Evolutionary conservation across 2,329 filamentous ascomycete species (phyloP).

Genomic region (Aspergillus sp.): DNA sequence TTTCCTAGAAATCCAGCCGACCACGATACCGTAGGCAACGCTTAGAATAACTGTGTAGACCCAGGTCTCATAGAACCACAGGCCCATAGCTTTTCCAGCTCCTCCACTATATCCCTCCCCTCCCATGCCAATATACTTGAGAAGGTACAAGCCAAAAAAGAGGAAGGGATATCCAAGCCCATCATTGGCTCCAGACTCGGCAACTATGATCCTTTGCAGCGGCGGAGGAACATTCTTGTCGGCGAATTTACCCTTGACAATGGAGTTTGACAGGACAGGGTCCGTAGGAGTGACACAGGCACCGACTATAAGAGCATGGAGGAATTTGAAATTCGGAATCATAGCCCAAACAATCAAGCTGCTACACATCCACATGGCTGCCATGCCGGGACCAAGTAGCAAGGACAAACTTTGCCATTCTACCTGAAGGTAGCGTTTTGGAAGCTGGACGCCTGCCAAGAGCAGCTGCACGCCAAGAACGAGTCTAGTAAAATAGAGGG

Average conservation of each 20-base stretch:
- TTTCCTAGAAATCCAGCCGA: conserved; percentile 76
- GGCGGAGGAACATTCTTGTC: conserved; percentile 80
- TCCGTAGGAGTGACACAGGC: conserved; percentile 91
- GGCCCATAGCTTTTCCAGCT: conserved; percentile 59
- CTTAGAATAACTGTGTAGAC: conserved; percentile 76
- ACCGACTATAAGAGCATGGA: conserved; percentile 72
- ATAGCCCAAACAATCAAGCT: conserved; percentile 71
- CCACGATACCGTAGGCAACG: conserved; percentile 65
- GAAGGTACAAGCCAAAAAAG: conserved; percentile 75
- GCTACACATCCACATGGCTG: conserved; percentile 77
- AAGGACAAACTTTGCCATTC: conserved; percentile 72
- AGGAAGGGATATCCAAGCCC: conserved; percentile 84
- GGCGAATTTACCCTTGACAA: conserved; percentile 89
- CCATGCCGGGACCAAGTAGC: conserved; percentile 78
- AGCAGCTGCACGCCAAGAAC: conserved; percentile 88
- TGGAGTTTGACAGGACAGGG: conserved; percentile 78
- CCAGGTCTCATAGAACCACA: conserved; percentile 84
- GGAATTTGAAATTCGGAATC: conserved; percentile 62
- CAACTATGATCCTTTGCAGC: conserved; percentile 72
- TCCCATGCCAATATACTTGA: conserved; percentile 63
- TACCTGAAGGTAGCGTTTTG: conserved; percentile 68
- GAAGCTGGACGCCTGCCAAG: conserved; percentile 79
- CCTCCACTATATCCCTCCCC: conserved; percentile 53
- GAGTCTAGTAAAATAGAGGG: conserved; percentile 75
- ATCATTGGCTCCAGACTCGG: conserved; percentile 83